These are phyloP conservation scores for Magnaporthiopsis poae DNA, from an alignment of 2,329 filamentous ascomycete genomes.

Conservation along the genomic window DNA sequence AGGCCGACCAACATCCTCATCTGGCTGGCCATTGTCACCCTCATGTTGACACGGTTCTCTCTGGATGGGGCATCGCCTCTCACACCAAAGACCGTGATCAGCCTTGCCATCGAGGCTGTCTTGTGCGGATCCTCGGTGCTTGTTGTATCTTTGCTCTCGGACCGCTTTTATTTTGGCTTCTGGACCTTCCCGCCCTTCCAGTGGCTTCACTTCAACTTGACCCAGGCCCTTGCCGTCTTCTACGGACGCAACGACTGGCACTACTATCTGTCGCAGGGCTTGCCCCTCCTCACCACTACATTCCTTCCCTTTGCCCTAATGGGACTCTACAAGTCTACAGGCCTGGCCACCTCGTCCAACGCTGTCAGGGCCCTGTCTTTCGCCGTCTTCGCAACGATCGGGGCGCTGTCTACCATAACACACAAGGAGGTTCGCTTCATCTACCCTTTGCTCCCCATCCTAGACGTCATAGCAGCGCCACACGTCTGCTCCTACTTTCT, in stretches of 20 bases:
- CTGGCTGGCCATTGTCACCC: slow-evolving; percentile 59
- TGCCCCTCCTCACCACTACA: slow-evolving; percentile 78
- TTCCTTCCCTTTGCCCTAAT: slow-evolving; percentile 64
- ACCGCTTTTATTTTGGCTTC: slow-evolving; percentile 68
- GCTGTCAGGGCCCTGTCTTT: slow-evolving; percentile 47
- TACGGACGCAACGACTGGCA: slow-evolving; percentile 86
- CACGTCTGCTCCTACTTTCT: slow-evolving; percentile 56
- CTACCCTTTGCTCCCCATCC: slow-evolving; percentile 78
- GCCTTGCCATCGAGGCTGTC: slow-evolving; percentile 53
- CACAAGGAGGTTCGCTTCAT: slow-evolving; percentile 98
- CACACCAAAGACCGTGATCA: slow-evolving; percentile 31
- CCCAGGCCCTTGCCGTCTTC: slow-evolving; percentile 78
- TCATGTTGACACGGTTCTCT: slow-evolving; percentile 30
- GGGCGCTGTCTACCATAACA: slow-evolving; percentile 63
- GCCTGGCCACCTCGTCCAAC: slow-evolving; percentile 27
- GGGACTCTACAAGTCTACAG: slow-evolving; percentile 48
- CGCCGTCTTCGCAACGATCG: slow-evolving; percentile 49
- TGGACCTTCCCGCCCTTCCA: slow-evolving; percentile 85
- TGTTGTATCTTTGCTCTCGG: slow-evolving; percentile 53
- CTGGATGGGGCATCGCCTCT: slow-evolving; percentile 32
- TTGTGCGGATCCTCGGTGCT: slow-evolving; percentile 56
- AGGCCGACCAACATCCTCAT: slow-evolving; percentile 83
- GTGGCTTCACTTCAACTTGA: slow-evolving; percentile 85
- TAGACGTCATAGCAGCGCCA: slow-evolving; percentile 70
- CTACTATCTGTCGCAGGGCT: slow-evolving; percentile 84